phyloP scores from a whole-genome alignment of 306 rosid genomes.

The Vicia sativa region DNA sequence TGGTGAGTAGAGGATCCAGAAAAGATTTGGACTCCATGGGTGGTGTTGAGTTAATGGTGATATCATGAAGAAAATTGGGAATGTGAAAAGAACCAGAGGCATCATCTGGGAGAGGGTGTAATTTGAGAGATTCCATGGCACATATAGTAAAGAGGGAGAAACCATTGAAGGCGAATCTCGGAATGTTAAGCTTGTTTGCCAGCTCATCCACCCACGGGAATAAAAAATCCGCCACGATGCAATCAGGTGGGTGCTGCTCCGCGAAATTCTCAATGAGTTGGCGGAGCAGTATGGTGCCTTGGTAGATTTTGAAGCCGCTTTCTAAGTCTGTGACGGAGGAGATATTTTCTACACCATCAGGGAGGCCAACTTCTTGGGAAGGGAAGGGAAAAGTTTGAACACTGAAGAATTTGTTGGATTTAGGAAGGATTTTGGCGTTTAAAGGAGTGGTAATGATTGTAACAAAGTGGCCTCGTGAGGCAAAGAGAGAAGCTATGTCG shows the following conservation, averaged over 20 bases:
- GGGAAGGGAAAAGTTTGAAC: slow-evolving; percentile 35
- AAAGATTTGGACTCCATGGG: neutral
- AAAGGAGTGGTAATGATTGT: slow-evolving; percentile 51
- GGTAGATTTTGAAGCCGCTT: neutral
- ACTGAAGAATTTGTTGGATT: neutral
- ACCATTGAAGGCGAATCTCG: slow-evolving; percentile 39
- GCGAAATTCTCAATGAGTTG: slow-evolving; percentile 17
- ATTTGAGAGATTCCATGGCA: slow-evolving; percentile 30
- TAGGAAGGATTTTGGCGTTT: slow-evolving; percentile 28
- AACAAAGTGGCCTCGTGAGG: slow-evolving; percentile 40
- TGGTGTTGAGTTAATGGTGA: slow-evolving; percentile 32
- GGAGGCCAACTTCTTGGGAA: slow-evolving; percentile 42
- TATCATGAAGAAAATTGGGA: slow-evolving; percentile 34
- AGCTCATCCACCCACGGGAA: slow-evolving; percentile 42
- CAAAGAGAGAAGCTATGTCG: slow-evolving; percentile 45
- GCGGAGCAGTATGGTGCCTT: slow-evolving; percentile 25
- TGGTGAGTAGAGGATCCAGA: neutral
- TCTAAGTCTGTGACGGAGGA: neutral
- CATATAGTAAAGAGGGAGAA: slow-evolving; percentile 39
- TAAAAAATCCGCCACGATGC: slow-evolving; percentile 35
- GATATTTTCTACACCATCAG: slow-evolving; percentile 30
- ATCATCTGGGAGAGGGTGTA: neutral
- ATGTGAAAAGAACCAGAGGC: slow-evolving; percentile 1
- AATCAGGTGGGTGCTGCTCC: slow-evolving; percentile 41
- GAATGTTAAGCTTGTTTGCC: slow-evolving; percentile 29